These are phyloP conservation scores for Aspergillus diversus DNA, from an alignment of 495 filamentous ascomycete species.

Conservation along the genomic window DNA sequence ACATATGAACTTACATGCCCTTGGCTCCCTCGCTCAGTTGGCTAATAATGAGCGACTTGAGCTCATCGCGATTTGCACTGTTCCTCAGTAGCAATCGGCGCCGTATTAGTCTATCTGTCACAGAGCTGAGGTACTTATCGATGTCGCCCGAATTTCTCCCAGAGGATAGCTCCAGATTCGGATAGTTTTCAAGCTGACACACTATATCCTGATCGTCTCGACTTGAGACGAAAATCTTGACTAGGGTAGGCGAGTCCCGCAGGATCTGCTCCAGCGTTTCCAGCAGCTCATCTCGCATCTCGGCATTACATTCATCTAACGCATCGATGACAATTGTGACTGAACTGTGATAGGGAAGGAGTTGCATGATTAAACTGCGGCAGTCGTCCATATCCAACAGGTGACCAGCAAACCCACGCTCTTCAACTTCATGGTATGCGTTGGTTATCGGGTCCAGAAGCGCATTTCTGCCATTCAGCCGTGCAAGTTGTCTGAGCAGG, in stretches of 20 bases:
- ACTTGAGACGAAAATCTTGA: background rate
- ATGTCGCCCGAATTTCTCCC: background rate
- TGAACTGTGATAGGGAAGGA: background rate
- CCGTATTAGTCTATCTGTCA: background rate
- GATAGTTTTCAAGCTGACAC: background rate
- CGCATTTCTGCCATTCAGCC: background rate
- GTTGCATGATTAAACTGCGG: background rate
- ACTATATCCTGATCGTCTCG: background rate
- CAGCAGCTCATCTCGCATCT: background rate
- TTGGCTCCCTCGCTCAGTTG: background rate
- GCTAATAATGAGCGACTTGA: background rate
- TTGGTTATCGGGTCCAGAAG: background rate
- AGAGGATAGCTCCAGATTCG: background rate
- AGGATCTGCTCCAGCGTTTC: background rate
- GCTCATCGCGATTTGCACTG: background rate
- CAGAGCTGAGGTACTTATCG: background rate
- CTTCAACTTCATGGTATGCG: background rate
- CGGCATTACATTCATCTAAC: background rate
- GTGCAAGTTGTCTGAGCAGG: constrained; percentile 30
- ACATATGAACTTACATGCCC: background rate
- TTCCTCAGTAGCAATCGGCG: background rate
- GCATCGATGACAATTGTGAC: background rate
- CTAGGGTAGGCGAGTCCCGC: background rate
- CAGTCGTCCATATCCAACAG: background rate
- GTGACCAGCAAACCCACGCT: background rate